These are phyloP conservation scores for Thalassiosira sp. DNA, from an alignment of 352 stramenopile genomes.

Conservation along the genomic window DNA sequence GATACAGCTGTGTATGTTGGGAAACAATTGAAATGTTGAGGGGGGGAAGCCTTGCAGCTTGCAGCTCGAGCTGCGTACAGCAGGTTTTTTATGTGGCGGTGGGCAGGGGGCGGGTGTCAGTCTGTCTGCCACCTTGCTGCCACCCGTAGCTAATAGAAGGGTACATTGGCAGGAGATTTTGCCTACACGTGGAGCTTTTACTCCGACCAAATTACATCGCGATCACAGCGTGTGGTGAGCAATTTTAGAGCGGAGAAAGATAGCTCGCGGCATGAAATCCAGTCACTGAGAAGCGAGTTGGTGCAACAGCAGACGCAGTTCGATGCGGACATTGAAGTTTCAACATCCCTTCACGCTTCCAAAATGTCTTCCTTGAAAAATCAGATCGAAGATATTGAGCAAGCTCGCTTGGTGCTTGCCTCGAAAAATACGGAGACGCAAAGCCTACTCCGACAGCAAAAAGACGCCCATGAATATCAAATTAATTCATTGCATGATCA, in stretches of 20 bases:
- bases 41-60: no score
- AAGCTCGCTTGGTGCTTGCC: slow-evolving; percentile 4
- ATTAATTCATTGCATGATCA: slow-evolving; percentile 15
- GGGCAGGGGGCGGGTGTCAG: no score
- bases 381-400: not conserved
- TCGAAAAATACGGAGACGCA: slow-evolving; percentile 27
- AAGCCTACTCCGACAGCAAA: slow-evolving; percentile 12
- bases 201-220: no score
- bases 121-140: no score
- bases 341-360: not conserved
- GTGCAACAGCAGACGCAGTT: not conserved
- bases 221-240: not conserved
- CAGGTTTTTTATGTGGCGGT: no score
- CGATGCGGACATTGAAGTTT: slow-evolving; percentile 15
- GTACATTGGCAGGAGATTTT: no score
- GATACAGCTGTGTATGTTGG: no score
- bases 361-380: not conserved
- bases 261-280: slow-evolving; percentile 9
- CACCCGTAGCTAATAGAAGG: no score
- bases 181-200: no score
- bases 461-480: slow-evolving; percentile 16
- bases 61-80: no score
- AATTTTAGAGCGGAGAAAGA: slow-evolving; percentile 27
- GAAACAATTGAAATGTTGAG: no score
- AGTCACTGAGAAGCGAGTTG: slow-evolving; percentile 7